Conservation (phyloP, 1,284 basidiomycete genomes). For the Ceratobasidium papillatum region DNA sequence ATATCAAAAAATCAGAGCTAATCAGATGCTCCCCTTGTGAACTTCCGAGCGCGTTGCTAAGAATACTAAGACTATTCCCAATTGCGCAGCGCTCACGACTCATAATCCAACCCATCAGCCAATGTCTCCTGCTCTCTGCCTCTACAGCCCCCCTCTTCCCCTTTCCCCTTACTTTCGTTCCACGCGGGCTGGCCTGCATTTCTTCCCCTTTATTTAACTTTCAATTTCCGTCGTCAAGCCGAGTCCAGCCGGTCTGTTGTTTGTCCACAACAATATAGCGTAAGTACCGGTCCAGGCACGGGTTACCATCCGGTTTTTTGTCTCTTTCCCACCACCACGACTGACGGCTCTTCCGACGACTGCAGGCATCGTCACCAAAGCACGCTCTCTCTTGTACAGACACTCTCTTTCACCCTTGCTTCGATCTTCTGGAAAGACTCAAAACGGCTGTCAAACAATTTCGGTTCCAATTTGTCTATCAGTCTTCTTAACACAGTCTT, state of each 20-base stretch:
- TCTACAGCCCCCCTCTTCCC: conserved; percentile 9
- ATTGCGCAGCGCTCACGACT: conserved; percentile 26
- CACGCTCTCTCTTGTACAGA: conserved; percentile 5
- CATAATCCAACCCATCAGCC: background rate
- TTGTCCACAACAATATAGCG: conserved; percentile 11
- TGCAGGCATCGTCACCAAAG: conserved; percentile 36
- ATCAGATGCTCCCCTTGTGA: background rate
- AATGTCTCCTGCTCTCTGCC: background rate
- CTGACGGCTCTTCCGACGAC: too few species aligned
- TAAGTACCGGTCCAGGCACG: background rate
- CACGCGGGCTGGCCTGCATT: conserved; percentile 32
- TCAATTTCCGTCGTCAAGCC: conserved; percentile 34
- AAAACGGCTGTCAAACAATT: conserved; percentile 9
- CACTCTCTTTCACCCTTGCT: conserved; percentile 1
- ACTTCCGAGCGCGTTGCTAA: background rate
- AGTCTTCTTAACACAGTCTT: conserved; percentile 17
- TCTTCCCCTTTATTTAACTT: conserved; percentile 2
- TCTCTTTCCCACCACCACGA: conserved; percentile 1
- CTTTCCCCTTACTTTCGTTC: conserved; percentile 13
- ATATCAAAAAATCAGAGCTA: background rate
- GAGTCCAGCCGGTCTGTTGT: conserved; percentile 15
- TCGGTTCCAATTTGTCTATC: conserved; percentile 21
- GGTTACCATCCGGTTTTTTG: background rate
- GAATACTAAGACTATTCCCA: conserved; percentile 3
- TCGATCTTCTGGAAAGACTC: conserved; percentile 37